These are phyloP conservation scores for Hypoxylon sp. DNA, from an alignment of 2,329 filamentous ascomycete species.

Conservation along the genomic window DNA sequence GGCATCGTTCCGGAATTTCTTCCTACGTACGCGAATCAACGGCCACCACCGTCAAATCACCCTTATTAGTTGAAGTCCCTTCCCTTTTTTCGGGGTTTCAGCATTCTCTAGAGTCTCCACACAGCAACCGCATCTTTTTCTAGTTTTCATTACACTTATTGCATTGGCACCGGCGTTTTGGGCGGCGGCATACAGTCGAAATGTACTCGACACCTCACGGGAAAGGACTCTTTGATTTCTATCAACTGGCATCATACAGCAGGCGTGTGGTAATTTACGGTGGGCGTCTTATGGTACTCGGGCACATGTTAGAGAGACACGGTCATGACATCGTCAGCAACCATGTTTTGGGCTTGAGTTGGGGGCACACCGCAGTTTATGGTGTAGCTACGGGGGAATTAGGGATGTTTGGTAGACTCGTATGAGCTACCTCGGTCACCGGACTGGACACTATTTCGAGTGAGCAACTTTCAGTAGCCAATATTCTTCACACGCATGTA, in stretches of 20 bases:
- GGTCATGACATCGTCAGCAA: constrained; percentile 12
- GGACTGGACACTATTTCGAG: not conserved
- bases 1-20: constrained; percentile 78
- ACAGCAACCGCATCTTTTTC: constrained; percentile 29
- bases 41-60: constrained; percentile 40
- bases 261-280: constrained; percentile 43
- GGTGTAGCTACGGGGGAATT: not conserved
- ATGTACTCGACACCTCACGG: constrained; percentile 45
- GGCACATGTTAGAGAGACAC: constrained; percentile 22
- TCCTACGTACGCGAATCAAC: constrained; percentile 43
- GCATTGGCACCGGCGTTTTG: constrained; percentile 52
- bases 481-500: constrained; percentile 24
- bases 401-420: not conserved
- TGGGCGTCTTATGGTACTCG: constrained; percentile 17
- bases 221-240: constrained; percentile 41
- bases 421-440: constrained; percentile 6
- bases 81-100: not conserved
- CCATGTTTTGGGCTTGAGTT: constrained; percentile 8
- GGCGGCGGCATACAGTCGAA: constrained; percentile 48
- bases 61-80: constrained; percentile 35
- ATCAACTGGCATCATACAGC: constrained; percentile 44
- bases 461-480: constrained; percentile 13
- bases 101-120: constrained; percentile 18
- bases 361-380: constrained; percentile 3
- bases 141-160: constrained; percentile 34